These are phyloP conservation scores for Aureobasidium leucospermi DNA, from an alignment of 2,329 filamentous ascomycete genomes.

Conservation along the genomic window DNA sequence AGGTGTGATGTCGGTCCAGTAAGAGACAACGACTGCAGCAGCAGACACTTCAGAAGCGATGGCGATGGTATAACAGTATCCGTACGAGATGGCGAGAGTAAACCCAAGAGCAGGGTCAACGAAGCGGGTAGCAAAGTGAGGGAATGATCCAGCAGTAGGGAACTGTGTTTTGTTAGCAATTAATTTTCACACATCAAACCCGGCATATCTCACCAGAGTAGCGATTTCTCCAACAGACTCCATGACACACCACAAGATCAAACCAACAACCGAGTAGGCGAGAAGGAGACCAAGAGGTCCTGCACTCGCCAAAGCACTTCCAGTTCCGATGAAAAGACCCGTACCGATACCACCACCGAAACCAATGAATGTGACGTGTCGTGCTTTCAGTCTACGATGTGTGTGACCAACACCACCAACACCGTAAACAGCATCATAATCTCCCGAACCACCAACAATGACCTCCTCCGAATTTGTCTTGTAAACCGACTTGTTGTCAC, in stretches of 20 bases:
- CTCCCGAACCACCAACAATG: constrained; percentile 3
- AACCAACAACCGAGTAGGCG: constrained; percentile 35
- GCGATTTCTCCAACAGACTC: constrained; percentile 30
- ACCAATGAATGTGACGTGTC: constrained; percentile 21
- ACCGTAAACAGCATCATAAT: constrained; percentile 7
- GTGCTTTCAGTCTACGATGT: constrained; percentile 18
- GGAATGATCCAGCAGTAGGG: constrained; percentile 29
- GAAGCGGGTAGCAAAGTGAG: constrained; percentile 28
- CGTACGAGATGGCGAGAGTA: constrained; percentile 28
- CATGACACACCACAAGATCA: constrained; percentile 29
- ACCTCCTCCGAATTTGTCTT: constrained; percentile 4
- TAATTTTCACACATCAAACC: neutral
- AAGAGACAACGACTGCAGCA: constrained; percentile 21
- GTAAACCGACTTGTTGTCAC: constrained; percentile 8
- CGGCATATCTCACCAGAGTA: constrained; percentile 22
- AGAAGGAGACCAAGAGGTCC: constrained; percentile 43
- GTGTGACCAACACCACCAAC: constrained; percentile 19
- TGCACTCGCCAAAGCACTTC: constrained; percentile 39
- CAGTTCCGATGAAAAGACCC: constrained; percentile 47
- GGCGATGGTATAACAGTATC: constrained; percentile 23
- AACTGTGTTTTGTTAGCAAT: constrained; percentile 17
- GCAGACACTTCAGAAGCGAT: constrained; percentile 23
- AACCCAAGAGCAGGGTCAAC: constrained; percentile 41
- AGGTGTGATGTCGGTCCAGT: constrained; percentile 20
- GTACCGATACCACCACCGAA: constrained; percentile 32